phyloP scores from a whole-genome alignment of 1,284 basidiomycete species.

The Sporisorium scitamineum region DNA sequence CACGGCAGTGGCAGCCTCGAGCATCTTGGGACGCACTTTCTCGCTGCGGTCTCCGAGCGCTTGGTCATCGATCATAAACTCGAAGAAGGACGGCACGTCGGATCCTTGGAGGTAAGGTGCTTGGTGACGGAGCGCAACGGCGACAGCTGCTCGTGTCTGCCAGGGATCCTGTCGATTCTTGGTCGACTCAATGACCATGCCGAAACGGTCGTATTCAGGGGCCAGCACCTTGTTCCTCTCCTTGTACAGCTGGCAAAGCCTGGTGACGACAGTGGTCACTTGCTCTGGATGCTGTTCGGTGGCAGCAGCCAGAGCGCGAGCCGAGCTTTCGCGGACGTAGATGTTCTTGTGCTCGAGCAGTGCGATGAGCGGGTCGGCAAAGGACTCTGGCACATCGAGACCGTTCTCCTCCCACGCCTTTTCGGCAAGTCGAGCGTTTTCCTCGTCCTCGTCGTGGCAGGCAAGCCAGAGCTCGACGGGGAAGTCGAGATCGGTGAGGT shows the following conservation, averaged over 20 bases:
- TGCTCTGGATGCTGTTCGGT: conserved; percentile 80
- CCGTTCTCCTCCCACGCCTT: conserved; percentile 97
- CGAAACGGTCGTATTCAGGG: conserved; percentile 72
- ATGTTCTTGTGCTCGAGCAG: conserved; percentile 83
- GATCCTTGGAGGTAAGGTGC: conserved; percentile 78
- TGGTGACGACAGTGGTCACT: conserved; percentile 73
- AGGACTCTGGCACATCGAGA: conserved; percentile 84
- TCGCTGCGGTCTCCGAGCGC: conserved; percentile 87
- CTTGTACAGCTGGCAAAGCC: conserved; percentile 80
- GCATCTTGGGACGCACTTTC: conserved; percentile 87
- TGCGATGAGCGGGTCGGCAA: conserved; percentile 76
- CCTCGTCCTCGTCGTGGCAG: conserved; percentile 90
- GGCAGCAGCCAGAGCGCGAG: conserved; percentile 82
- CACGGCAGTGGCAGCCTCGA: conserved; percentile 83
- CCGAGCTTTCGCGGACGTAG: conserved; percentile 83
- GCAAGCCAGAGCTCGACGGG: conserved; percentile 89
- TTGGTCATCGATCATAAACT: conserved; percentile 85
- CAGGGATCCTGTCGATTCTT: conserved; percentile 94
- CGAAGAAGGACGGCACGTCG: conserved; percentile 83
- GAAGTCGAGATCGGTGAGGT: conserved; percentile 94
- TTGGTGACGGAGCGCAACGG: conserved; percentile 78
- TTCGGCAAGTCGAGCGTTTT: conserved; percentile 84
- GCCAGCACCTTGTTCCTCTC: conserved; percentile 89
- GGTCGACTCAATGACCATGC: conserved; percentile 91
- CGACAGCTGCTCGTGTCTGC: conserved; percentile 83